phyloP scores from a whole-genome alignment of 1,139 yeast species.

The Eremothecium coryli region DNA sequence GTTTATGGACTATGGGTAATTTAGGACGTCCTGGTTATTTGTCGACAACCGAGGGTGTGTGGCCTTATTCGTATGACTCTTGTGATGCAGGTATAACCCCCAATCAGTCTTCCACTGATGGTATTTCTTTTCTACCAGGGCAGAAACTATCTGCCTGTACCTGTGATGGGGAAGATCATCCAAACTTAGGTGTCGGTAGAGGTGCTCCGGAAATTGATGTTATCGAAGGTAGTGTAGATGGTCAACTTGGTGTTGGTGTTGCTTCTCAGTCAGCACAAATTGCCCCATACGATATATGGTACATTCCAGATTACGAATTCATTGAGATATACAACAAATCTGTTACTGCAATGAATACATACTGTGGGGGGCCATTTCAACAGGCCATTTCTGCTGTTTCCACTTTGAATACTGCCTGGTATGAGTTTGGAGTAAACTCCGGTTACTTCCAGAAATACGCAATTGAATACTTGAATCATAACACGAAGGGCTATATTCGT shows the following conservation, averaged over 20 bases:
- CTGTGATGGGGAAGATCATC: slow-evolving; percentile 70
- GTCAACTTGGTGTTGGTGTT: slow-evolving; percentile 44
- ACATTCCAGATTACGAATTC: slow-evolving; percentile 67
- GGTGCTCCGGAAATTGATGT: slow-evolving; percentile 90
- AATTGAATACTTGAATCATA: slow-evolving; percentile 65
- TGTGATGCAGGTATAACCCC: slow-evolving; percentile 88
- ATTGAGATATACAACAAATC: slow-evolving; percentile 53
- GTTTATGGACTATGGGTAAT: slow-evolving; percentile 82
- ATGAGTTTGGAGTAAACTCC: slow-evolving; percentile 45
- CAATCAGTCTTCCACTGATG: slow-evolving; percentile 78
- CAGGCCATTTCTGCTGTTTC: slow-evolving; percentile 75
- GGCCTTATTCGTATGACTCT: slow-evolving; percentile 78
- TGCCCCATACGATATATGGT: slow-evolving; percentile 86
- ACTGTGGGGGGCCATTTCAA: slow-evolving; percentile 78
- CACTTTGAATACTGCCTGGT: slow-evolving; percentile 66
- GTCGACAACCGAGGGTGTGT: slow-evolving; percentile 74
- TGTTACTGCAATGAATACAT: slow-evolving; percentile 62
- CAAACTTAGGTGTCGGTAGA: slow-evolving; percentile 69
- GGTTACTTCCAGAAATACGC: slow-evolving; percentile 61
- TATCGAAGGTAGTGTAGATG: slow-evolving; percentile 61
- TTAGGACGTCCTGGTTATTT: slow-evolving; percentile 75
- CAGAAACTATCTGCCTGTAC: slow-evolving; percentile 62
- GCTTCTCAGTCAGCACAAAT: slow-evolving; percentile 77
- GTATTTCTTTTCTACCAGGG: slow-evolving; percentile 70
- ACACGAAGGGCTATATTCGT: slow-evolving; percentile 55